These are phyloP conservation scores for Neocallimastix lanati DNA, from an alignment of 192 early-diverging fungal genomes.

Conservation along the genomic window DNA sequence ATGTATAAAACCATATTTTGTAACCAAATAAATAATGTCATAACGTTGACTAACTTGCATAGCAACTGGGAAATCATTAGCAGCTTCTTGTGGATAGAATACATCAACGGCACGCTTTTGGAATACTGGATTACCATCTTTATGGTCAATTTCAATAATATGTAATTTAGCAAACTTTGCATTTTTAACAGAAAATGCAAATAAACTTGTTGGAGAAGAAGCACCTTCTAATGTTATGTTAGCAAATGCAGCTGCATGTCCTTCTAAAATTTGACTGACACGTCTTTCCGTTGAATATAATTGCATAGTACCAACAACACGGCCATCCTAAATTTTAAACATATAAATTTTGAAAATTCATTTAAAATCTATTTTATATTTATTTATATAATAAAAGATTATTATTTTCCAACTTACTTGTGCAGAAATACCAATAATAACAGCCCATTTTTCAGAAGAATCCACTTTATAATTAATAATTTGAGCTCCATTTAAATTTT, in stretches of 20 bases:
- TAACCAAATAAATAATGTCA: constrained; percentile 85
- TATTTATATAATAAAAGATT: no score
- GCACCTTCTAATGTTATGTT: constrained; percentile 65
- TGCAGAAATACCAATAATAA: constrained; percentile 85
- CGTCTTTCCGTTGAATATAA: constrained; percentile 82
- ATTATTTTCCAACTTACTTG: constrained; percentile 13
- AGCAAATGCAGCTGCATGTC: constrained; percentile 90
- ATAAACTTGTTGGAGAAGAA: constrained; percentile 61
- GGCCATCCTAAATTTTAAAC: constrained; percentile 58
- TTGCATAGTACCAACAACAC: constrained; percentile 92
- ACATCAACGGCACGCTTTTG: constrained; percentile 81
- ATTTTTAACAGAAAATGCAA: constrained; percentile 77
- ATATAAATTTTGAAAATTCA: no score
- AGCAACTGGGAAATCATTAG: constrained; percentile 84
- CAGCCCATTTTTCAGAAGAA: constrained; percentile 82
- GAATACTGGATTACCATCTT: constrained; percentile 74
- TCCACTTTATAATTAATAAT: constrained; percentile 93
- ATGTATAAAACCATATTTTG: constrained; percentile 96
- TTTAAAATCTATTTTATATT: no score
- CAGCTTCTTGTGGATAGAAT: constrained; percentile 94
- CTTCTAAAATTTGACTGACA: constrained; percentile 87
- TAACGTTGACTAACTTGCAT: constrained; percentile 93
- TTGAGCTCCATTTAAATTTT: constrained; percentile 62
- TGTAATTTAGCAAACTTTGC: constrained; percentile 74
- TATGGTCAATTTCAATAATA: constrained; percentile 90